Base-by-base conservation (phyloP, 2,329 filamentous ascomycete species). In the Pyrenophora seminiperda region DNA sequence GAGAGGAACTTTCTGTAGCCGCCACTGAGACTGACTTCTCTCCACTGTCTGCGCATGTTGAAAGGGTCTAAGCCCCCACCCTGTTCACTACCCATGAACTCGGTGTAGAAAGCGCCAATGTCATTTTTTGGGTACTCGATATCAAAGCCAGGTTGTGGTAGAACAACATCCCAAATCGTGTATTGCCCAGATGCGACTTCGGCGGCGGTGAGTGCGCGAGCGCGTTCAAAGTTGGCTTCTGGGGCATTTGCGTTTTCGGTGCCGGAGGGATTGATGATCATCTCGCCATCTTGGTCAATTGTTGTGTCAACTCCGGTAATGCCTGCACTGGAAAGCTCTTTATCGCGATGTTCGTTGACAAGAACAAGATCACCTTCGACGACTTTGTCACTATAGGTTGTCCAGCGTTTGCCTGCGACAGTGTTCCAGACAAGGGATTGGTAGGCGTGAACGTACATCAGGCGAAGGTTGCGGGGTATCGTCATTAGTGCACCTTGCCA, bases 361-460 rank as follows among this genome's bases (percentile, higher is more conserved):
- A 96, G 79, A 34, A 97, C 85, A 9, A 99, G 82, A 71, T 99
- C 94, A 24, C 94, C 94, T 61, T 88, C 83, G 11, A 96, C 81
- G 13, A 97, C 90, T 46, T 80, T 81, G 51, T 80, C 74, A 41
- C 92, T 91, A 68, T 88, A 88, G 2, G 83, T 76, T 33, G 85
- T 83, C 88, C 91, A 96, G 38, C 94, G 88, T 62, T 88, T 85
- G 58, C 89, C 91, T 1, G 85, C 90, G 10, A 85, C 89, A 59
- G 85, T 83, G 75, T 99, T 99, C 93, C 93, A 99, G 7, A 99
- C 86, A 30, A 91, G 83, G 5, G 90, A 96, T 73, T 99, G 94
- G 74, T 97, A 97, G 4, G 94, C 93, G 72, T 99, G 94, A 13
- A 96, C 87, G 70, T 97, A 99, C 89, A 99, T 97, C 50, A 91